Base-by-base conservation (phyloP, 129 eudicot species). In the Tagetes erecta region DNA sequence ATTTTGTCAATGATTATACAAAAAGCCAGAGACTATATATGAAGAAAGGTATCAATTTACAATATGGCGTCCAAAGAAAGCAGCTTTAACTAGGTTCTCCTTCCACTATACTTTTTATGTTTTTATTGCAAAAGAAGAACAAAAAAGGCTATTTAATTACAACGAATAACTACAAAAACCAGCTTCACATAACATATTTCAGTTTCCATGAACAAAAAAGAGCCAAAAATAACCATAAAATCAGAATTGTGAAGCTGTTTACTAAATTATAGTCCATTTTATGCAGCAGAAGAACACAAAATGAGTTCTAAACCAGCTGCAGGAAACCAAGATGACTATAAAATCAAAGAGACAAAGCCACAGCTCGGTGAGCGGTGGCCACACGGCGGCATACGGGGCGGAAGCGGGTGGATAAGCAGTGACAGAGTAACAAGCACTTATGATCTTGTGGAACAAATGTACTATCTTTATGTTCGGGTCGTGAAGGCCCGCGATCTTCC, bases 371-470 rank as follows among this genome's bases (percentile, higher is more conserved):
- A 87, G 65, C 78, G 89, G 52, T 92, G 97, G 97, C 97, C 97
- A 14, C 95, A 89, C 20, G 96, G 97, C 35, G 97, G 92, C 34
- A 70, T 86, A 2, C 84, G 88, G 27, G 96, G 97, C 1, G 98
- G 98, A 2, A 91, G 98, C 38, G 98, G 97, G 64, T 85, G 91
- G 98, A 79, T 88, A 20, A 80, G 80, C 74, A 80, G 89, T 36
- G 98, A 90, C 53, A 84, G 91, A 55, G 76, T 82, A 69, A 80
- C 96, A 14, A 88, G 97, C 84, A 90, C 98, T 36, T 90, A 81
- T 46, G 98, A 94, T 76, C 98, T 94, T n/a, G 98, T 94, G 34
- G 98, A 94, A 53, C 98, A 94, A 68, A 94, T 87, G 91, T 77
- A 86, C 36, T 94, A 90, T 67, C 97, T 94, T 45, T 94, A 90